These are phyloP conservation scores for Metschnikowia drakensbergensis DNA, from an alignment of 805 yeast species.

Conservation along the genomic window DNA sequence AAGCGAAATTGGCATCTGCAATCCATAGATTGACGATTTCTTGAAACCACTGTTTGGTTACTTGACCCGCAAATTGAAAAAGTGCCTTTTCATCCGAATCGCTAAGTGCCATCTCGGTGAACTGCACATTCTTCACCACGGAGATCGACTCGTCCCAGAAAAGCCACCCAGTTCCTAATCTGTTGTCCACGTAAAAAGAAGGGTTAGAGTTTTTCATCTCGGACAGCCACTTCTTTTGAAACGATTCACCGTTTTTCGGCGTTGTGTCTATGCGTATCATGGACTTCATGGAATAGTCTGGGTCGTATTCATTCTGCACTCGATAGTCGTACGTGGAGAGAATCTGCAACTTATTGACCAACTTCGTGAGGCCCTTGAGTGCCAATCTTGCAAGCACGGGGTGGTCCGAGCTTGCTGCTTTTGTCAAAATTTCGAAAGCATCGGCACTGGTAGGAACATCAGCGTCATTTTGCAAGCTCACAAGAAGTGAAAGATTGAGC, in stretches of 20 bases:
- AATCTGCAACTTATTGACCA: slow-evolving; percentile 37
- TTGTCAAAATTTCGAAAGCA: slow-evolving; percentile 42
- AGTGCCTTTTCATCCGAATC: slow-evolving; percentile 43
- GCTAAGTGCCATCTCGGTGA: slow-evolving; percentile 28
- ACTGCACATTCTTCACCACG: slow-evolving; percentile 40
- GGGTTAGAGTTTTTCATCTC: slow-evolving; percentile 54
- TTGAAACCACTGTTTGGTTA: slow-evolving; percentile 59
- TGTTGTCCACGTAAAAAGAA: slow-evolving; percentile 53
- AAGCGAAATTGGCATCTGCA: slow-evolving; percentile 61
- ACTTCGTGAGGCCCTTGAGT: slow-evolving; percentile 52
- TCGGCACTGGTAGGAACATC: slow-evolving; percentile 44
- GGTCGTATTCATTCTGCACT: slow-evolving; percentile 40
- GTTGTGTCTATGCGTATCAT: slow-evolving; percentile 41
- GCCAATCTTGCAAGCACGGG: slow-evolving; percentile 63
- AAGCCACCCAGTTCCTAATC: slow-evolving; percentile 60
- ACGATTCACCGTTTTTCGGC: slow-evolving; percentile 33
- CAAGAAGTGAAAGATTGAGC: slow-evolving; percentile 47
- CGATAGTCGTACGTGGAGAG: slow-evolving; percentile 49
- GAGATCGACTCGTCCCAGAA: slow-evolving; percentile 63
- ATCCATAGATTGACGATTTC: slow-evolving; percentile 49
- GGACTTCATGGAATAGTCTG: slow-evolving; percentile 31
- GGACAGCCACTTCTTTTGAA: slow-evolving; percentile 38
- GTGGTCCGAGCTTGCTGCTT: slow-evolving; percentile 55
- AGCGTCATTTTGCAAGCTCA: slow-evolving; percentile 49
- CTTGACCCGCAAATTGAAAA: slow-evolving; percentile 36